Conservation (phyloP, 1,284 basidiomycete species). For the Cryptococcus hybrid region DNA sequence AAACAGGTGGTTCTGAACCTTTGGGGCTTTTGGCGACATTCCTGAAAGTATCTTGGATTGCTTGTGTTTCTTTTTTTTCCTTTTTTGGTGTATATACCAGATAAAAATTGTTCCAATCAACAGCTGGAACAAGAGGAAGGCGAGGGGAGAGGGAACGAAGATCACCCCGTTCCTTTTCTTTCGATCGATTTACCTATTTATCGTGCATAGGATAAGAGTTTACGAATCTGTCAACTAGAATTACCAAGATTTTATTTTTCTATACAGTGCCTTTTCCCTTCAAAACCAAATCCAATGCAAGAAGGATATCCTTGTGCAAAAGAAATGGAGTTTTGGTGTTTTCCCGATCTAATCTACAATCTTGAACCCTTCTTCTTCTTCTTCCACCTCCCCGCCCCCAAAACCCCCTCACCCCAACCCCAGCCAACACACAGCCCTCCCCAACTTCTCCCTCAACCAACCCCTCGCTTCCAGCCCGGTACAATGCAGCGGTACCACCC, state of each 20-base stretch:
- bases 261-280: too few species aligned
- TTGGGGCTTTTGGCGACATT: not conserved
- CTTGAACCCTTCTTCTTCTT: too few species aligned
- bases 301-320: conserved; percentile 36
- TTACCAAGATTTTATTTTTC: too few species aligned
- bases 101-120: too few species aligned
- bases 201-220: not conserved
- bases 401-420: not conserved
- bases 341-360: too few species aligned
- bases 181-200: not conserved
- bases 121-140: not conserved
- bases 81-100: too few species aligned
- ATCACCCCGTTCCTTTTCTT: not conserved
- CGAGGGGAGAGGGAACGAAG: not conserved
- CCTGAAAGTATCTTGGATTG: too few species aligned
- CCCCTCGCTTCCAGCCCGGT: conserved; percentile 70
- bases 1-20: not conserved
- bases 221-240: not conserved
- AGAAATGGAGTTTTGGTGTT: conserved; percentile 47
- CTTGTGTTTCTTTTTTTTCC: too few species aligned
- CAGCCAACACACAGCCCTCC: conserved; percentile 26
- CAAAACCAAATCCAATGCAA: conserved; percentile 29
- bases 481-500: conserved; percentile 78
- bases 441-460: conserved; percentile 64
- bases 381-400: conserved; percentile 5